Percentiles rank a stretch among this genome's conserved stretches.
Conservation (phyloP, 805 yeast genomes). For the Debaryomyces prosopidis region DNA sequence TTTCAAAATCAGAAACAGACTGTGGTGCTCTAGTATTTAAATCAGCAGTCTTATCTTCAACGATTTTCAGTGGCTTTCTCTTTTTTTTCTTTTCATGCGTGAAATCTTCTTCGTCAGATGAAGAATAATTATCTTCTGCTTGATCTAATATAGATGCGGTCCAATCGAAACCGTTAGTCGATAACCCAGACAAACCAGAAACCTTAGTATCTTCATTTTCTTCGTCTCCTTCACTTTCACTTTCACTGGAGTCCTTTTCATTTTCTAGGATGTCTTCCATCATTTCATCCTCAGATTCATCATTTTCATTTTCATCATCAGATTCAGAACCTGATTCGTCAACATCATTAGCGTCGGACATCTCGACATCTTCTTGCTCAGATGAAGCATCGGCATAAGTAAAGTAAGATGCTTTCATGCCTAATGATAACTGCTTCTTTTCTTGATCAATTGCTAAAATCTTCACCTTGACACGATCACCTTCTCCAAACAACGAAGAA, state of each 20-base stretch:
- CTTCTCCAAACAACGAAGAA: conserved; percentile 71
- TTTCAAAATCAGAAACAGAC: conserved; percentile 88
- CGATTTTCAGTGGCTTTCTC: conserved; percentile 49
- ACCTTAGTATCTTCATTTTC: conserved; percentile 19
- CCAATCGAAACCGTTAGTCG: conserved; percentile 94
- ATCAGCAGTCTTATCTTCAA: conserved; percentile 83
- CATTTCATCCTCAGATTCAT: conserved; percentile 36
- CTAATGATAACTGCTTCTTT: conserved; percentile 79
- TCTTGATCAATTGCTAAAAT: conserved; percentile 60
- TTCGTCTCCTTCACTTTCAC: conserved; percentile 25
- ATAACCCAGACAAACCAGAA: conserved; percentile 52
- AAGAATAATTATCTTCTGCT: conserved; percentile 57
- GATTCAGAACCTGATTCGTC: conserved; percentile 25
- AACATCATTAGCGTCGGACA: conserved; percentile 21
- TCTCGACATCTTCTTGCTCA: conserved; percentile 23
- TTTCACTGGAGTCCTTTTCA: conserved; percentile 25
- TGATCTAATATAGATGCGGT: conserved; percentile 86
- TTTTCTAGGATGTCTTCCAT: conserved; percentile 34
- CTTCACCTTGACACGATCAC: conserved; percentile 88
- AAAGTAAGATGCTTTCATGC: conserved; percentile 94
- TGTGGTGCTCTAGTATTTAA: conserved; percentile 86
- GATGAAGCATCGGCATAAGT: conserved; percentile 29
- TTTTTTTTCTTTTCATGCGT: conserved; percentile 51
- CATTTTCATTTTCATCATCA: conserved; percentile 17
- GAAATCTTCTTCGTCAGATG: conserved; percentile 58